Conservation (phyloP, 2,329 filamentous ascomycete genomes). For the Microcera coccophila region DNA sequence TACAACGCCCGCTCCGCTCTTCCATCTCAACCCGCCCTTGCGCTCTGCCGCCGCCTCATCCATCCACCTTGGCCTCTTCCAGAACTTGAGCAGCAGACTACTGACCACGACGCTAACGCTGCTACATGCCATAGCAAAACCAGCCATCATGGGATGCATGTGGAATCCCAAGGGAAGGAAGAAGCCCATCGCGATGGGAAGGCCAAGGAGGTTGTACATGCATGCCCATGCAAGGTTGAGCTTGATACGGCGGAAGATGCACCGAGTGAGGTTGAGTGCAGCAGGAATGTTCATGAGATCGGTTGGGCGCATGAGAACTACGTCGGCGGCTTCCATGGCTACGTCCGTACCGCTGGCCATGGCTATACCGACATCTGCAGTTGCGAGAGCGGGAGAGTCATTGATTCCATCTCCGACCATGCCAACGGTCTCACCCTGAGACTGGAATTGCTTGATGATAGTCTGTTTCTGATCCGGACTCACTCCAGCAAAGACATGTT, state of each 20-base stretch:
- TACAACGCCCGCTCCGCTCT: constrained; percentile 41
- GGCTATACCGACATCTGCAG: constrained; percentile 88
- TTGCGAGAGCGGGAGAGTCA: constrained; percentile 90
- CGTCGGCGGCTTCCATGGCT: constrained; percentile 93
- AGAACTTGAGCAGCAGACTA: constrained; percentile 79
- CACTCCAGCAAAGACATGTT: constrained; percentile 80
- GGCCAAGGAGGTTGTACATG: constrained; percentile 83
- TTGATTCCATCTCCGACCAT: constrained; percentile 99
- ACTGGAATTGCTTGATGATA: constrained; percentile 75
- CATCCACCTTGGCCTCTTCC: constrained; percentile 85
- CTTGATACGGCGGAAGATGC: constrained; percentile 90
- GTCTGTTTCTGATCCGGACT: constrained; percentile 87
- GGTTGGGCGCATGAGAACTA: constrained; percentile 91
- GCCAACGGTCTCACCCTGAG: constrained; percentile 71
- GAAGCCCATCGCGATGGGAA: constrained; percentile 95
- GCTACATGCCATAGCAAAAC: constrained; percentile 87
- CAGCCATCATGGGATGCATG: constrained; percentile 90
- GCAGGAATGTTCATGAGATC: constrained; percentile 92
- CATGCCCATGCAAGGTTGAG: constrained; percentile 91
- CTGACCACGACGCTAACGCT: constrained; percentile 86
- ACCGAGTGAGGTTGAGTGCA: constrained; percentile 72
- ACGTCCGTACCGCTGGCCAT: constrained; percentile 92
- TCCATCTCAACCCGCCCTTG: constrained; percentile 44
- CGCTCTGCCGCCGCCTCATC: constrained; percentile 62
- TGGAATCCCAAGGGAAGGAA: constrained; percentile 86